Evolutionary conservation across 768 basidiomycete species (phyloP), one percentile per base, ranked within the genome.

Genomic region (Boletus pseudo-olivaceus): DNA sequence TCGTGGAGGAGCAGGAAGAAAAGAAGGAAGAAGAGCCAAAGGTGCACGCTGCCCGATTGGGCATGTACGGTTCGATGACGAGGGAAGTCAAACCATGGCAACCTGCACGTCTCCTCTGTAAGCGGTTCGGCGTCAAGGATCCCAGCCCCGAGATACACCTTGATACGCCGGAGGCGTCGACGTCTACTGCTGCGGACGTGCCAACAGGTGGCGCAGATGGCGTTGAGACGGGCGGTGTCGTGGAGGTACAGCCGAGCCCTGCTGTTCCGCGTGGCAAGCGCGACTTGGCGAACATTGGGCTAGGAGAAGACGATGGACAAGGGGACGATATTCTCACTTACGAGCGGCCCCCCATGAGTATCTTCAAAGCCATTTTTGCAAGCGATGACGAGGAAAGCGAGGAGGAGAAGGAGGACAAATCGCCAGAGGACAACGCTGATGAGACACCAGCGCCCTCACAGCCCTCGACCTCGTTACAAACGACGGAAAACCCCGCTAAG

Each of bases 351-450:
- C 75, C 85, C 7, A 90, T 93, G 80, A 89, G 93, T 64, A 84
- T 98, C 41, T 99, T 98, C 78, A 97, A 96, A 68, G 94, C 96
- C 4, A 98, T 99, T 56, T 99, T 99, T 67, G 95, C 93, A 11
- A 93, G 90, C 71, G 92, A 93, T 56, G 91, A 93, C 42, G 93
- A 96, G 63, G 90, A 91, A 34, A 86, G 84, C 17, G 89, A 85
- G 9, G 85, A 85, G 3, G 91, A 93, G 4, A 65, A 20, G 64
- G 71, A 47, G 60, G 69, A 68, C 62, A 68, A 67, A 29, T 62
- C 61, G 27, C 37, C 42, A 14, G 58, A 43, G 33, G 56, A 54
- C 4, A 49, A 54, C 47, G 48, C 8, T 49, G 32, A 50, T 17
- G 43, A 47, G 33, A 46, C 43, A 5, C 42, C 51, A 42, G 42